These are phyloP conservation scores for Lasiosphaeriaceae sp. DNA, from an alignment of 495 filamentous ascomycete species.

Conservation along the genomic window DNA sequence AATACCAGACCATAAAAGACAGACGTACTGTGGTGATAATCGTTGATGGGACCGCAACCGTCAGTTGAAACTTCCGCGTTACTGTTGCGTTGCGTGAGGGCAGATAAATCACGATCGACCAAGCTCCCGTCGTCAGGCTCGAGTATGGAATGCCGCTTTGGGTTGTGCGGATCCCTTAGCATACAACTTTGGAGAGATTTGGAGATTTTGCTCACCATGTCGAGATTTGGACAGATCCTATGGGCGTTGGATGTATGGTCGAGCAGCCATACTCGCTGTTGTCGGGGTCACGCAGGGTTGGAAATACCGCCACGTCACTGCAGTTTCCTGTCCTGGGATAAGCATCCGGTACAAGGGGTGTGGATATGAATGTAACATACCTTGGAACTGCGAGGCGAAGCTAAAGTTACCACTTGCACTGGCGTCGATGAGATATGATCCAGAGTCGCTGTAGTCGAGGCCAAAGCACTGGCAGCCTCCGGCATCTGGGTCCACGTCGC, in stretches of 20 bases:
- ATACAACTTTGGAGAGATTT: background rate
- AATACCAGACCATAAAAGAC: too few species aligned
- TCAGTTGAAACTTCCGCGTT: constrained; percentile 9
- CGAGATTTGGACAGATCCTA: constrained; percentile 16
- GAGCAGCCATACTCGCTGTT: constrained; percentile 9
- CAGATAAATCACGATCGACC: constrained; percentile 12
- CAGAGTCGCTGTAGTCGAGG: constrained; percentile 15
- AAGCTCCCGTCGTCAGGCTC: constrained; percentile 8
- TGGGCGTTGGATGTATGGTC: background rate
- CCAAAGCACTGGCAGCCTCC: constrained; percentile 9
- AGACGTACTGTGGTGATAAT: constrained; percentile 8
- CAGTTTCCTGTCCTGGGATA: constrained; percentile 9
- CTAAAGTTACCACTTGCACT: constrained; percentile 16
- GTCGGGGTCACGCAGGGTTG: constrained; percentile 6
- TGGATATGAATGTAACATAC: background rate
- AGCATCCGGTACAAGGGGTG: background rate
- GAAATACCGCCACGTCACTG: background rate
- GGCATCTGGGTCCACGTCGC: background rate
- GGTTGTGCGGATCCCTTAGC: background rate
- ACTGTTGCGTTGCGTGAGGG: background rate
- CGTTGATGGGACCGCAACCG: constrained; percentile 8
- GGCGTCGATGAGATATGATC: constrained; percentile 18
- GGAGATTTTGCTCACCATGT: constrained; percentile 7
- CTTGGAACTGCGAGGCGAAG: constrained; percentile 17
- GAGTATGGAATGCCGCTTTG: constrained; percentile 13